Conservation (phyloP, 2,329 filamentous ascomycete species). For the Rutstroemia sp. region DNA sequence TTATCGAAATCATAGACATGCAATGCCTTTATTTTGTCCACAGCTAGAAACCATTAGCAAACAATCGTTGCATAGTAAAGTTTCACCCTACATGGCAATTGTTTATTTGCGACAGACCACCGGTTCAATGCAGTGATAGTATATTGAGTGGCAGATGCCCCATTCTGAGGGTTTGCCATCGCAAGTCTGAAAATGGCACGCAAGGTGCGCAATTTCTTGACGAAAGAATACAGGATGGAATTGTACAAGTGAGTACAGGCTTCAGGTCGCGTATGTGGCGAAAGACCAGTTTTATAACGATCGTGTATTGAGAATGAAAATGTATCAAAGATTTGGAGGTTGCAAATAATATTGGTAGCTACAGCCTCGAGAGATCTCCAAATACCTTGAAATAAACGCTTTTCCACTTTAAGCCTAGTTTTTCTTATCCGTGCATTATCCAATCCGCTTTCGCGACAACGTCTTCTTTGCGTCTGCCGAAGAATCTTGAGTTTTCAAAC, state of each 20-base stretch:
- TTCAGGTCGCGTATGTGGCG: too few species aligned
- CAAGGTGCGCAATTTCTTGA: too few species aligned
- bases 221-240: neutral
- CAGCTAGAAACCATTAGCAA: conserved; percentile 35
- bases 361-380: neutral
- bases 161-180: conserved; percentile 16
- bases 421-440: neutral
- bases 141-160: conserved; percentile 15
- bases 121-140: conserved; percentile 72
- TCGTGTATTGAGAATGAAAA: too few species aligned
- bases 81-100: conserved; percentile 52
- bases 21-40: conserved; percentile 65
- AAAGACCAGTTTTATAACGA: neutral
- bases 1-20: conserved; percentile 99
- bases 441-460: neutral
- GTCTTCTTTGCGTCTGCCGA: neutral
- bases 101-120: conserved; percentile 73
- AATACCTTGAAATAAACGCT: neutral
- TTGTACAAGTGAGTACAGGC: neutral
- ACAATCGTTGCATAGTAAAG: neutral
- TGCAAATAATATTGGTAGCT: neutral
- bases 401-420: neutral
- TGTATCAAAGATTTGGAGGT: neutral
- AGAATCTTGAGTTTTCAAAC: neutral
- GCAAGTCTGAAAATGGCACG: conserved; percentile 10